These are phyloP conservation scores for Talaromyces pinophilus DNA, from an alignment of 2,329 filamentous ascomycete species.

Conservation along the genomic window DNA sequence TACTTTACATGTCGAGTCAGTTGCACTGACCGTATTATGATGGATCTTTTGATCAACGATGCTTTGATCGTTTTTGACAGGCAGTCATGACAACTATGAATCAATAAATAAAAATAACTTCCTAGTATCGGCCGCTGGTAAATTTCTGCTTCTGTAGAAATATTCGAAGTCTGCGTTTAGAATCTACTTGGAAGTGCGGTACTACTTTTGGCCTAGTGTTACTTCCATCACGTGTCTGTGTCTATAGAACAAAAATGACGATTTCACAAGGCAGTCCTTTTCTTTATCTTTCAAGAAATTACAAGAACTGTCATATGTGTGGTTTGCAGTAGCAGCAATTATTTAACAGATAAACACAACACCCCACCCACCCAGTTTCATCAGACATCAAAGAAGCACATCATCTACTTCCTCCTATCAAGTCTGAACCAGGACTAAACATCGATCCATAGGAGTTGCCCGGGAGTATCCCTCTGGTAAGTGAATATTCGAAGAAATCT, in stretches of 20 bases:
- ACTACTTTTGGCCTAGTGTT: neutral
- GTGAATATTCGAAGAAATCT: neutral
- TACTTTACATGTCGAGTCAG: slow-evolving; percentile 18
- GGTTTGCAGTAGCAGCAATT: neutral
- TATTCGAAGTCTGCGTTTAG: neutral
- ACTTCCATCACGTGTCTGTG: neutral
- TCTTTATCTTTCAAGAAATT: neutral
- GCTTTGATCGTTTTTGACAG: slow-evolving; percentile 19
- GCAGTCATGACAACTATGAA: slow-evolving; percentile 23
- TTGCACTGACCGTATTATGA: slow-evolving; percentile 13
- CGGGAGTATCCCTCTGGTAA: neutral
- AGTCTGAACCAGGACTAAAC: neutral
- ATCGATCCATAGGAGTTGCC: neutral
- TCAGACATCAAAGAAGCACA: neutral
- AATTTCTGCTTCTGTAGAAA: neutral
- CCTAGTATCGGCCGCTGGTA: neutral
- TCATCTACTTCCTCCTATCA: neutral
- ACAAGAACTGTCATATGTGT: neutral
- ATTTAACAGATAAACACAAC: neutral
- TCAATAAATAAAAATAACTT: neutral
- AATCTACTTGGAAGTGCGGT: neutral
- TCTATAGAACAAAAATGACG: neutral
- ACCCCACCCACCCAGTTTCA: neutral
- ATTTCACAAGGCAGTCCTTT: neutral
- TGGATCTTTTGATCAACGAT: slow-evolving; percentile 10